These are phyloP conservation scores for Lichtheimia ramosa DNA, from an alignment of 371 early-diverging fungal species.

Conservation along the genomic window DNA sequence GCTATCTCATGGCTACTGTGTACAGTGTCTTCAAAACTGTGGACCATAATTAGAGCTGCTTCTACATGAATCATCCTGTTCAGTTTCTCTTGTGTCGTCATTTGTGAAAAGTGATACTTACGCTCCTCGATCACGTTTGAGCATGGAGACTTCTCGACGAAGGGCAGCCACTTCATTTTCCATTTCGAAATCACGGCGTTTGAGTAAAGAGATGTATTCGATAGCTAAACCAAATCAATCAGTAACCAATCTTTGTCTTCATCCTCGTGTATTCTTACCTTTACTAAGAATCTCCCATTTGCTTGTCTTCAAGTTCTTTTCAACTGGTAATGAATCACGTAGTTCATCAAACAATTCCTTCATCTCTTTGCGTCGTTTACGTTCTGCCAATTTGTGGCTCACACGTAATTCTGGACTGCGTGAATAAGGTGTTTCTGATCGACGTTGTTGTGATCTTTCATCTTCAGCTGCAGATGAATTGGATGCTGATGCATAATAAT, in stretches of 20 bases:
- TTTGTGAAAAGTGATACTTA: background rate
- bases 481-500: conserved; percentile 6
- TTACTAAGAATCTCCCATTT: conserved; percentile 88
- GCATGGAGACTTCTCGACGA: conserved; percentile 34
- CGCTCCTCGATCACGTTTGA: conserved; percentile 33
- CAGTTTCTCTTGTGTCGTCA: background rate
- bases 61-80: background rate
- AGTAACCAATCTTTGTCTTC: background rate
- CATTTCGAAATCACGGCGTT: conserved; percentile 53
- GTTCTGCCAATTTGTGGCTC: conserved; percentile 84
- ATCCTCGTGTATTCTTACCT: conserved; percentile 41
- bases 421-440: conserved; percentile 64
- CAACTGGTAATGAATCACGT: conserved; percentile 71
- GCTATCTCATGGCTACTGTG: no score
- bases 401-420: conserved; percentile 68
- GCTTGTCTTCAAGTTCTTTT: conserved; percentile 74
- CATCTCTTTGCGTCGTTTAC: conserved; percentile 85
- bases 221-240: conserved; percentile 32
- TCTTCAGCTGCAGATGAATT: conserved; percentile 3
- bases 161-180: conserved; percentile 45
- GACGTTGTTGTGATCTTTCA: conserved; percentile 11
- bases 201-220: conserved; percentile 49
- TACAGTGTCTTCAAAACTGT: background rate
- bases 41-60: background rate
- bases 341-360: conserved; percentile 86